Evolutionary conservation across 306 rosid species (phyloP).

Genomic region (Phaseolus lunatus): DNA sequence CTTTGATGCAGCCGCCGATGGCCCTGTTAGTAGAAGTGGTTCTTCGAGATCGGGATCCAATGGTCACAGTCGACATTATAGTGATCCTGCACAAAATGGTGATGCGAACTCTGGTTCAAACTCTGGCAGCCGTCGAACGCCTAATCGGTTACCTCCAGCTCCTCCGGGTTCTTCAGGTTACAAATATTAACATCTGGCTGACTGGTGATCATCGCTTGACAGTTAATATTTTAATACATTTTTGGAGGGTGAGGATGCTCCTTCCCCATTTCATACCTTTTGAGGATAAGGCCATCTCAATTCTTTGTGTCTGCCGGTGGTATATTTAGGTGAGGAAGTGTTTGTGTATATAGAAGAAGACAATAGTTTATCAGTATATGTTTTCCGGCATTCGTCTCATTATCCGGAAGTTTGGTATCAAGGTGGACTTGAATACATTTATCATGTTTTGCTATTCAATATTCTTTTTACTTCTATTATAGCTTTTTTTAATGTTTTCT

Average conservation of each 20-base stretch:
- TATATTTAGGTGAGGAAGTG: slow-evolving; percentile 56
- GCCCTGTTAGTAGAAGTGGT: slow-evolving; percentile 58
- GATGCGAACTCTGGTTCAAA: slow-evolving; percentile 68
- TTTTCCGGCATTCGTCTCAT: slow-evolving; percentile 41
- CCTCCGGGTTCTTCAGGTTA: slow-evolving; percentile 87
- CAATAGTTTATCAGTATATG: slow-evolving; percentile 55
- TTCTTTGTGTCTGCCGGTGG: slow-evolving; percentile 56
- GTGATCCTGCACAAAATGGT: slow-evolving; percentile 90
- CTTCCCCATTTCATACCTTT: slow-evolving; percentile 54
- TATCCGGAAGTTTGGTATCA: slow-evolving; percentile 34
- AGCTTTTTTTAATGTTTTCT: slow-evolving; percentile 6
- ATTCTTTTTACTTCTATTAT: slow-evolving; percentile 44
- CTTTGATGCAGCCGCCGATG: slow-evolving; percentile 91
- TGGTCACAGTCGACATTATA: slow-evolving; percentile 76
- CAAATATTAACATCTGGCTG: slow-evolving; percentile 61
- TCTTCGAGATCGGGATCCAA: slow-evolving; percentile 72
- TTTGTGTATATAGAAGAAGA: slow-evolving; percentile 83
- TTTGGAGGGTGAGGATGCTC: slow-evolving; percentile 64
- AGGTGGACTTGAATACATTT: slow-evolving; percentile 45
- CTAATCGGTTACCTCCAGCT: slow-evolving; percentile 84
- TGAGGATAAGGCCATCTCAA: slow-evolving; percentile 51
- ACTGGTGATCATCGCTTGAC: slow-evolving; percentile 41
- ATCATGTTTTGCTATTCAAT: slow-evolving; percentile 51
- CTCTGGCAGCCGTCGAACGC: slow-evolving; percentile 89
- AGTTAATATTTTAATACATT: slow-evolving; percentile 60